Percentiles rank a stretch among this genome's conserved stretches.
Conservation (phyloP, 108 stramenopile genomes). For the Stephanodiscus minutulus region DNA sequence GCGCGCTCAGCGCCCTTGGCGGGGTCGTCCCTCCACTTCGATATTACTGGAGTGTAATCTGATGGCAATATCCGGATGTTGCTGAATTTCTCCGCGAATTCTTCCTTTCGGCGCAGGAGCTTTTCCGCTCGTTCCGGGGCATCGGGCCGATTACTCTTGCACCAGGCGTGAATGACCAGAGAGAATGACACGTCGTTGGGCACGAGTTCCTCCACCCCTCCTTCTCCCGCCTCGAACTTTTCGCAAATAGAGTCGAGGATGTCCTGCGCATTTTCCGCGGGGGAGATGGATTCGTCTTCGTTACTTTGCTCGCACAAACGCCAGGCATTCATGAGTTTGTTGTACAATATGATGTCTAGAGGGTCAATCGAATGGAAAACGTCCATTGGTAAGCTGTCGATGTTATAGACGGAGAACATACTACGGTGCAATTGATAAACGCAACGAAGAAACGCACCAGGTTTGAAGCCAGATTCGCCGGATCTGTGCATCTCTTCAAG, state of each 20-base stretch:
- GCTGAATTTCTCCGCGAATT: slow-evolving; percentile 20
- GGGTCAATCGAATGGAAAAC: background rate
- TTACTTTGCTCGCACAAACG: slow-evolving; percentile 27
- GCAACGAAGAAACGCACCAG: slow-evolving; percentile 13
- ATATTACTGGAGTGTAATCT: slow-evolving; percentile 33
- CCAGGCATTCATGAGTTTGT: slow-evolving; percentile 44
- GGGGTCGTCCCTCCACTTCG: slow-evolving; percentile 40
- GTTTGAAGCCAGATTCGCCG: slow-evolving; percentile 35
- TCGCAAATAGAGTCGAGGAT: slow-evolving; percentile 31
- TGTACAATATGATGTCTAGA: slow-evolving; percentile 32
- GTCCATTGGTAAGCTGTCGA: background rate
- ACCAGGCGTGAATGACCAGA: slow-evolving; percentile 42
- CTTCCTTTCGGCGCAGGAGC: slow-evolving; percentile 37
- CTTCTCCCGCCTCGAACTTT: slow-evolving; percentile 12
- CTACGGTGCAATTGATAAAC: background rate
- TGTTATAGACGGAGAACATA: background rate
- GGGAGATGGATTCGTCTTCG: slow-evolving; percentile 10
- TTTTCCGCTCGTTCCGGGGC: slow-evolving; percentile 36
- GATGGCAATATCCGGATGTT: slow-evolving; percentile 11
- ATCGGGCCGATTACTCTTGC: slow-evolving; percentile 27
- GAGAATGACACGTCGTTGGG: slow-evolving; percentile 42
- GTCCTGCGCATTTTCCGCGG: slow-evolving; percentile 32
- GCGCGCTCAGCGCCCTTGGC: slow-evolving; percentile 42
- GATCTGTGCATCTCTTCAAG: slow-evolving; percentile 37
- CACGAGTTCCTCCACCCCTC: slow-evolving; percentile 6